A percentile compares a stretch with the other conserved stretches of the same genome.
Evolutionary conservation across 805 yeast species (phyloP).

Genomic region (Saccharomycopsis amapae): DNA sequence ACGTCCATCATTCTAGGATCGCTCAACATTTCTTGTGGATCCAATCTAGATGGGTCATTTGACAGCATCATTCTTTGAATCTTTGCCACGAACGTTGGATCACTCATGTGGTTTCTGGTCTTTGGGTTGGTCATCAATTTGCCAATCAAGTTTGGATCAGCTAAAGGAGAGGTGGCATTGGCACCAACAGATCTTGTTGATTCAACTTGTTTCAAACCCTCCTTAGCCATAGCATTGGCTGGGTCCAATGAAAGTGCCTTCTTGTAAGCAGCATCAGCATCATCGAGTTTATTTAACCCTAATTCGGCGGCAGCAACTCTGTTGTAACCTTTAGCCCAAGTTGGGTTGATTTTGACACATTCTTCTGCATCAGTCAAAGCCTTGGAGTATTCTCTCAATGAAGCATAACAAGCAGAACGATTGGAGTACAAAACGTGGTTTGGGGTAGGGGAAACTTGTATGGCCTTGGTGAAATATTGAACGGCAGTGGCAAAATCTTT

Average conservation of each 20-base stretch:
- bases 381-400: constrained; percentile 59
- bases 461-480: constrained; percentile 78
- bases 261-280: constrained; percentile 62
- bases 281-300: constrained; percentile 77
- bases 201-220: constrained; percentile 68
- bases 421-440: constrained; percentile 92
- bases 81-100: constrained; percentile 74
- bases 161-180: constrained; percentile 39
- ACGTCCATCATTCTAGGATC: constrained; percentile 88
- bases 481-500: constrained; percentile 79
- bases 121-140: constrained; percentile 78
- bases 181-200: constrained; percentile 40
- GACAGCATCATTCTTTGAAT: constrained; percentile 27
- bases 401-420: constrained; percentile 61
- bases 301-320: constrained; percentile 89
- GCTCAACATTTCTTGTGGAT: constrained; percentile 52
- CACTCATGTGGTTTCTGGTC: constrained; percentile 80
- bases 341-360: constrained; percentile 70
- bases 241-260: constrained; percentile 80
- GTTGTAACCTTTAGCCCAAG: constrained; percentile 94
- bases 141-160: constrained; percentile 53
- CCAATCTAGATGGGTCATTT: constrained; percentile 35
- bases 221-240: constrained; percentile 75
- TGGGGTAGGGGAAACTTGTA: constrained; percentile 71
- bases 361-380: constrained; percentile 84